Base-by-base conservation (phyloP, 306 rosid genomes). In the Prosopis cineraria region DNA sequence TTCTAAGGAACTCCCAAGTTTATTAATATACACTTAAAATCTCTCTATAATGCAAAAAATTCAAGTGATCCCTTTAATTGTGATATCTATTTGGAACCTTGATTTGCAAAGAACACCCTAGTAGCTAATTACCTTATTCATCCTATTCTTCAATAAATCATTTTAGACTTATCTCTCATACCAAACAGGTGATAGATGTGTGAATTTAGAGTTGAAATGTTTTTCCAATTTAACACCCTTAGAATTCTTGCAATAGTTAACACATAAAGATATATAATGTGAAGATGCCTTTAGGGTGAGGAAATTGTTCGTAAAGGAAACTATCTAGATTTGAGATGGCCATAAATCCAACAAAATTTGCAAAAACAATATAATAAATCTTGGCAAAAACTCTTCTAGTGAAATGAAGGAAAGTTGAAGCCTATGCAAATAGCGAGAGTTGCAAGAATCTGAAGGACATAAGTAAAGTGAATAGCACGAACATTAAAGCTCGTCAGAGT, bases 121-220 rank as follows among this genome's bases (percentile, higher is more conserved):
- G 47, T 47, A 40, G 58, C 39, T 77, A 45, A 29, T 40, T 62
- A 74, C 77, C 60, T 40, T 22, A 48, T 72, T 47, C 73, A 56
- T 73, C 80, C 37, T 58, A 34, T 71, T 68, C 48, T 73, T 69
- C 67, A 55, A 12, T 27, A 24, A 30, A 39, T 70, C 41, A 72
- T n/a, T 59, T 48, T 36, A 79, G 78, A 60, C 58, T 11, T 40
- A 7, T 95, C 80, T 93, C 44, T 91, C 97, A 70, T 95, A 95
- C 99, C 99, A 95, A n/a, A 93, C 86, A 7, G 97, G 99, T 41
- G 99, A 91, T 84, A 95, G 62, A 85, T 95, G 99, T 20, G 98
- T 93, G 74, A 91, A 93, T 84, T 93, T 95, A 73, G 94, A 91
- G 79, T 89, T 95, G 84, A 95, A 91, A 80, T 78, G 85, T 81